These are phyloP conservation scores for Debaryomyces coudertii DNA, from an alignment of 1,139 yeast genomes.

Conservation along the genomic window DNA sequence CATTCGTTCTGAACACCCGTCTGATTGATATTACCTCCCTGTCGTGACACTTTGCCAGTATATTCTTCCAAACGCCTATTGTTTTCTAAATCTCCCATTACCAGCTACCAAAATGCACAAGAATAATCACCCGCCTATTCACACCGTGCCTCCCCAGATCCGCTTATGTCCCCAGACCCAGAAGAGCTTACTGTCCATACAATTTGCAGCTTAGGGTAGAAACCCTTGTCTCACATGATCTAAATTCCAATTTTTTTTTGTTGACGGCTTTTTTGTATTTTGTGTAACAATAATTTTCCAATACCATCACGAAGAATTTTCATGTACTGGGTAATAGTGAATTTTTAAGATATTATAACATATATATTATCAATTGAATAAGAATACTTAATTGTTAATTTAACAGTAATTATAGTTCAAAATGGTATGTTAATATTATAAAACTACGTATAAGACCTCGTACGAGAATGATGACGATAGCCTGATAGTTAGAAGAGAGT, in stretches of 20 bases:
- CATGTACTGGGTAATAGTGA: conserved; percentile 2
- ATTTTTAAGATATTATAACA: conserved; percentile 1
- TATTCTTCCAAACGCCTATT: too few relatives aligned
- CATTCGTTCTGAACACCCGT: too few relatives aligned
- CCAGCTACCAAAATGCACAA: too few relatives aligned
- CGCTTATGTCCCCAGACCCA: too few relatives aligned
- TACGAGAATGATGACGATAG: neutral
- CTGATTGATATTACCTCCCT: too few relatives aligned
- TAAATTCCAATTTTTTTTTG: neutral
- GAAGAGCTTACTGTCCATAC: neutral
- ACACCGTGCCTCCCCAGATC: too few relatives aligned
- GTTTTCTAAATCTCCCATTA: neutral
- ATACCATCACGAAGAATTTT: conserved; percentile 9
- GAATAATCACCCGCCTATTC: too few relatives aligned
- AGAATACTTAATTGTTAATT: conserved; percentile 9
- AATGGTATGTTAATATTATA: conserved; percentile 18
- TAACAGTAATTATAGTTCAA: conserved; percentile 14
- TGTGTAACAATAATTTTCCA: conserved; percentile 8
- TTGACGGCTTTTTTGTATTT: neutral
- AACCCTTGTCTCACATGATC: conserved; percentile 2
- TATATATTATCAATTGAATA: conserved; percentile 6
- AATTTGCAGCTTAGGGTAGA: conserved; percentile 7
- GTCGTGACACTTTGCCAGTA: too few relatives aligned
- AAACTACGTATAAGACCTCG: neutral
- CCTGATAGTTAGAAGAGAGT: conserved; percentile 1